Conservation (phyloP, 352 stramenopile genomes). For the Phytophthora aleatoria region DNA sequence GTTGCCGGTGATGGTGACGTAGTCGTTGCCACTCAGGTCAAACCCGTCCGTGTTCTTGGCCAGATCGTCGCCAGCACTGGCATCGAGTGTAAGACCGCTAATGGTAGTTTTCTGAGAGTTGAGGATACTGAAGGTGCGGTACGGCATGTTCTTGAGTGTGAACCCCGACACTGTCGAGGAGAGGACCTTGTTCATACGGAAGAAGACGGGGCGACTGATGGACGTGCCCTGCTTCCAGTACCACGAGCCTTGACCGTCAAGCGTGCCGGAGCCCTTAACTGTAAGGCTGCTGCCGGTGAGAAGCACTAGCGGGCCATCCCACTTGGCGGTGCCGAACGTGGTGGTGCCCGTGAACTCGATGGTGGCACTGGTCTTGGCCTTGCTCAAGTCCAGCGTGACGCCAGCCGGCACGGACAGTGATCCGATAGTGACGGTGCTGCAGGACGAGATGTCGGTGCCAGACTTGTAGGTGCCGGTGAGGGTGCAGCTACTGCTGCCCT, state of each 20-base stretch:
- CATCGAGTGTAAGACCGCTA: slow-evolving; percentile 21
- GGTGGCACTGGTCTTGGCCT: slow-evolving; percentile 31
- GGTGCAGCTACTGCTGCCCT: slow-evolving; percentile 14
- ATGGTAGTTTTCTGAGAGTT: slow-evolving; percentile 21
- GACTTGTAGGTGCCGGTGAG: slow-evolving; percentile 27
- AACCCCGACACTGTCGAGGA: slow-evolving; percentile 35
- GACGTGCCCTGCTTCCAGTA: slow-evolving; percentile 44
- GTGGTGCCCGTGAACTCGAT: slow-evolving; percentile 42
- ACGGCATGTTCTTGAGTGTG: slow-evolving; percentile 39
- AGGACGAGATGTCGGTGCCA: slow-evolving; percentile 28
- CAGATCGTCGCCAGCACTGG: slow-evolving; percentile 2
- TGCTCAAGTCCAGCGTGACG: slow-evolving; percentile 41
- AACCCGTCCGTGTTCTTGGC: slow-evolving; percentile 32
- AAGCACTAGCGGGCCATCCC: slow-evolving; percentile 36
- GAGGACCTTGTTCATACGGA: slow-evolving; percentile 31
- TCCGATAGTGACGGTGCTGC: slow-evolving; percentile 25
- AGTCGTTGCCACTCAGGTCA: slow-evolving; percentile 30
- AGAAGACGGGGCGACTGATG: slow-evolving; percentile 39
- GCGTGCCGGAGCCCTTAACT: slow-evolving; percentile 30
- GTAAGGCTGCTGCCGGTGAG: slow-evolving; percentile 29
- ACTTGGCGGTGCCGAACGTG: slow-evolving; percentile 40
- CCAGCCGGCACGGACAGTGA: slow-evolving; percentile 36
- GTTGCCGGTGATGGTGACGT: slow-evolving; percentile 36
- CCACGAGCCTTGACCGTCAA: slow-evolving; percentile 41
- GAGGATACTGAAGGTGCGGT: slow-evolving; percentile 37